Base-by-base conservation (phyloP, 2,329 filamentous ascomycete species). In the Erysiphe pulchra region DNA sequence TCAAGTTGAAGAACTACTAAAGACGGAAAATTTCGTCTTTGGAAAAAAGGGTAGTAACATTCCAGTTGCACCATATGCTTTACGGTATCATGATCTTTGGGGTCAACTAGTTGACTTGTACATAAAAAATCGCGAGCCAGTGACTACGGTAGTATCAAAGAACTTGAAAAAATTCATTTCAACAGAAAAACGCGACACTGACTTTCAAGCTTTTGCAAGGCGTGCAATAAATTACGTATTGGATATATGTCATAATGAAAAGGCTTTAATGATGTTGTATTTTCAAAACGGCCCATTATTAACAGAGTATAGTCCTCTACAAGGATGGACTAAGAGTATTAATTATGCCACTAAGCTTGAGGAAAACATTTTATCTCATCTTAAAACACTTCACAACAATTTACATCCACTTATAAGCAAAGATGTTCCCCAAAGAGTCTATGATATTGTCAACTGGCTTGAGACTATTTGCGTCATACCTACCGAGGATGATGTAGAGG, bases 41-140 rank as follows among this genome's bases (percentile, higher is more conserved):
- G 59, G 76, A 18, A 74, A 79, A 53, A 77, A 79, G 34, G 75
- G 79, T 52, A 78, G 77, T 56, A 64, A 75, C 53, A 74, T 72
- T 11, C 68, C 74, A 1, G 61, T 69, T 14, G 70, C 74, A 3
- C 62, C 72, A 33, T 75, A 75, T 46, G 68, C 69, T 6, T 69
- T 74, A 24, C 64, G 75, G 71, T 73, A 54, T 74, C 71, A 56
- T 77, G 76, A 56, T 65, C 73, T 41, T 24, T 58, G 52, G 48
- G 51, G 50, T 62, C 74, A 45, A 71, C 68, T 42, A 63, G 71
- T 47, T 64, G 70, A 47, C 65, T 68, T 50, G 58, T 80, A 55
- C 42, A 49, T 58, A 33, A 55, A 52, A 47, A 54, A 50, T 37
- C 54, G 56, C 17, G 41, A 71, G 75, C 33, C 61, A 74, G 44